Base-by-base conservation (phyloP, 805 yeast genomes). In the Saturnispora hagleri region DNA sequence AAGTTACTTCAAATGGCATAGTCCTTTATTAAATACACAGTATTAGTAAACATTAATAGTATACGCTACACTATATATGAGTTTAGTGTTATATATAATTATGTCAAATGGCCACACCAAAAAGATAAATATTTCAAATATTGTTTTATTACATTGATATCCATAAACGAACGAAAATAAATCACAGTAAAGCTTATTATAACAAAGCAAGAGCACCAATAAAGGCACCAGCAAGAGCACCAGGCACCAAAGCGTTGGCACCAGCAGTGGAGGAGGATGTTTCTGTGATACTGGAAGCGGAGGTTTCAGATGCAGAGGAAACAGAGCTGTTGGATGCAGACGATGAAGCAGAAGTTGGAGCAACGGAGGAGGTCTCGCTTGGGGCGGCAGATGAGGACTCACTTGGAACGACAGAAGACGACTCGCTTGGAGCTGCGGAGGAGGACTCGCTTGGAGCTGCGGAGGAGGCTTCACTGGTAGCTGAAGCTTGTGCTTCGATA, bases 151-250 rank as follows among this genome's bases (percentile, higher is more conserved):
- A 31, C 34, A 31, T 31, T 31, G 34, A 31, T 31, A 20, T 5
- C 20, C 13, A 28, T 34, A 28, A 46, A 48, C 27, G 33, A 26
- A 26, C 31, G 31, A n/a, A 31, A 17, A 33, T 27, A 38, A 22
- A 28, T 27, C 17, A 48, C 41, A 26, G 27, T 43, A 40, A 48
- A 46, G 26, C 52, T 57, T 53, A 63, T 43, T 53, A 64, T 43
- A 63, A 53, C 27, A 62, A 53, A 51, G 64, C 65, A 51, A 62
- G 28, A 15, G 54, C 52, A 49, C 59, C 56, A 28, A 49, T 34
- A 17, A 63, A 53, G 43, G 57, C 57, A 15, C 60, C 48, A 17
- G 57, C 59, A 17, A 56, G 46, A 26, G 56, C 56, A 47, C 53
- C 55, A 35, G 60, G 55, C 20, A 52, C 59, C 51, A 51, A 27